phyloP scores from a whole-genome alignment of 2,329 filamentous ascomycete species.

The Calonectria hongkongensis region DNA sequence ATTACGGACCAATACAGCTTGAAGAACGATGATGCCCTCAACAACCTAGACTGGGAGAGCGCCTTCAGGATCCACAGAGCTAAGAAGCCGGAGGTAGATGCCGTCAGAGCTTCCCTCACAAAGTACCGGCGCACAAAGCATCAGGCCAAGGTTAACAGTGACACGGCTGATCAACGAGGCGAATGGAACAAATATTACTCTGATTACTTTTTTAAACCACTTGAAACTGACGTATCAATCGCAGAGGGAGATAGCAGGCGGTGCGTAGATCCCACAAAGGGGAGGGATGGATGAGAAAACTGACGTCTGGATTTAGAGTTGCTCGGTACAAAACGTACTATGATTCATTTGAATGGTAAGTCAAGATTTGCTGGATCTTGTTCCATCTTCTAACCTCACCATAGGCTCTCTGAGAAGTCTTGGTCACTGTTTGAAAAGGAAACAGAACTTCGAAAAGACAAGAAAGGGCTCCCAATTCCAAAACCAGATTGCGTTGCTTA shows the following conservation, averaged over 20 bases:
- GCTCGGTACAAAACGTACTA: slow-evolving; percentile 37
- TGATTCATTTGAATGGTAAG: slow-evolving; percentile 35
- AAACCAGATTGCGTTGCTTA: slow-evolving; percentile 46
- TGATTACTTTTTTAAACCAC: slow-evolving; percentile 19
- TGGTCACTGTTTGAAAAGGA: slow-evolving; percentile 40
- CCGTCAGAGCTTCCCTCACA: slow-evolving; percentile 28
- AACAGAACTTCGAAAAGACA: slow-evolving; percentile 12
- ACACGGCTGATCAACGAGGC: neutral
- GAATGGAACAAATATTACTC: slow-evolving; percentile 34
- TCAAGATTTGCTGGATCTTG: too few relatives aligned
- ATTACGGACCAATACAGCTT: slow-evolving; percentile 38
- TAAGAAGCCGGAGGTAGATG: slow-evolving; percentile 29
- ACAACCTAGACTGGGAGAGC: slow-evolving; percentile 31
- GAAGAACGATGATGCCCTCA: slow-evolving; percentile 32
- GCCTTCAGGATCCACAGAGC: slow-evolving; percentile 30
- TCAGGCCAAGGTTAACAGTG: slow-evolving; percentile 12
- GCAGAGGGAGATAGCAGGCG: slow-evolving; percentile 32
- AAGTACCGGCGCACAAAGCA: slow-evolving; percentile 31
- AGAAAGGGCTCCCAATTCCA: slow-evolving; percentile 35
- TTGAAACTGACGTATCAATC: neutral
- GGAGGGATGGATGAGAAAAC: neutral
- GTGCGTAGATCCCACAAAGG: neutral
- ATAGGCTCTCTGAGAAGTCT: slow-evolving; percentile 16
- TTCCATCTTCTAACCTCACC: neutral
- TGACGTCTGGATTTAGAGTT: slow-evolving; percentile 8